Percentiles rank a stretch among this genome's conserved stretches.
phyloP scores from a whole-genome alignment of 371 early-diverging fungal genomes.

The Rhizomucor miehei region DNA sequence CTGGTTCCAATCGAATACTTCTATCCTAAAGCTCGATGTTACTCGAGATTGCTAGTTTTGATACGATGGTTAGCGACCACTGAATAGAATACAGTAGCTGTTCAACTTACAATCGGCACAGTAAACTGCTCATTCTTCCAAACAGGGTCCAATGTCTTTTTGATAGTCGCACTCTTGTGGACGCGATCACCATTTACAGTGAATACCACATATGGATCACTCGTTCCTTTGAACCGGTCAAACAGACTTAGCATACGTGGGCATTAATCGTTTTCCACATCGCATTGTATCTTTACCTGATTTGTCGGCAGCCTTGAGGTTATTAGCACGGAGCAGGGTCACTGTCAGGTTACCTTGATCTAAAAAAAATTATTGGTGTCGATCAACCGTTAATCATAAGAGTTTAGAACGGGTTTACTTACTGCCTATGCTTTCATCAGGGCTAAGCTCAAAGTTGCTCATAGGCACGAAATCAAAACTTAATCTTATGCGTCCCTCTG shows the following conservation, averaged over 20 bases:
- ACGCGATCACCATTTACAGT: conserved; percentile 75
- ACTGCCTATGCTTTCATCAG: conserved; percentile 61
- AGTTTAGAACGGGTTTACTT: conserved; percentile 9
- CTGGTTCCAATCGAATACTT: conserved; percentile 86
- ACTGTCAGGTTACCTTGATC: conserved; percentile 52
- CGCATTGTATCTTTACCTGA: conserved; percentile 19
- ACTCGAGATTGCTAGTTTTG: conserved; percentile 44
- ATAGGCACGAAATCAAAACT: conserved; percentile 55
- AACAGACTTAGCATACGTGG: neutral
- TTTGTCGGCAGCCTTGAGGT: conserved; percentile 51
- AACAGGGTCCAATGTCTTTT: conserved; percentile 81
- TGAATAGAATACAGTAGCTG: conserved; percentile 6
- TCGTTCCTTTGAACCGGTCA: conserved; percentile 41
- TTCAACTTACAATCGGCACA: conserved; percentile 58
- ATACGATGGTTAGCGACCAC: neutral
- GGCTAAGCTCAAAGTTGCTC: conserved; percentile 39
- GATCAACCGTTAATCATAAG: no score
- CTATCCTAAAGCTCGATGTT: conserved; percentile 61
- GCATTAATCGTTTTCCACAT: neutral
- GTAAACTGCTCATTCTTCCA: conserved; percentile 76
- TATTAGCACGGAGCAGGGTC: conserved; percentile 41
- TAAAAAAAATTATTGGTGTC: no score
- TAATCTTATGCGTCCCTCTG: conserved; percentile 41
- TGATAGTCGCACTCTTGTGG: conserved; percentile 71
- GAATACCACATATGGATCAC: conserved; percentile 83